phyloP scores from a whole-genome alignment of 73 alveolate species.

The Tetrahymena borealis region DNA sequence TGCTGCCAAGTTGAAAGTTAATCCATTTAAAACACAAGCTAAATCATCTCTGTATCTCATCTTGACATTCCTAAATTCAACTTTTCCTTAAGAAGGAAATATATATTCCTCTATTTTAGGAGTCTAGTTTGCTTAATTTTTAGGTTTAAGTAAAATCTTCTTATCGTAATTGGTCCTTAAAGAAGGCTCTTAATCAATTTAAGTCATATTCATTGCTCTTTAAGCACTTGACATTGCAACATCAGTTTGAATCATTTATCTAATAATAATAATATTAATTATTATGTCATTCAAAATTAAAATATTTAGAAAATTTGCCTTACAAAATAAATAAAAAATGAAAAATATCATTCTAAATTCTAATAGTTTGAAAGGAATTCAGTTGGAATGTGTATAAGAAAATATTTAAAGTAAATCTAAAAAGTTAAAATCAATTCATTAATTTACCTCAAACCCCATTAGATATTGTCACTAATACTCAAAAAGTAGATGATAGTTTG shows the following conservation, averaged over 20 bases:
- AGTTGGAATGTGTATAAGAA: no score
- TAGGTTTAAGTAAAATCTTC: neutral
- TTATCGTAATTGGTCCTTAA: neutral
- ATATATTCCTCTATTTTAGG: neutral
- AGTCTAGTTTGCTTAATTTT: neutral
- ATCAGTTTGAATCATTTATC: constrained; percentile 10
- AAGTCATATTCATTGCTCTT: neutral
- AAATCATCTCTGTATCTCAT: constrained; percentile 81
- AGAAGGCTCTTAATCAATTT: neutral
- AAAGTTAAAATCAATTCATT: neutral
- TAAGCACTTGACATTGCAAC: constrained; percentile 14
- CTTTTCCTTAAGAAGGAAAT: constrained; percentile 60
- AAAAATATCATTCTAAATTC: no score
- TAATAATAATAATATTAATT: no score
- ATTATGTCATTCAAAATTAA: no score
- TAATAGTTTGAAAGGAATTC: no score
- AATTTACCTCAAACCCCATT: constrained; percentile 13
- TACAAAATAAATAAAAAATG: no score
- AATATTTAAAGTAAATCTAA: no score
- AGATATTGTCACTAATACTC: neutral
- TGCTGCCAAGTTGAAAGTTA: constrained; percentile 57
- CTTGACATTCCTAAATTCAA: constrained; percentile 45
- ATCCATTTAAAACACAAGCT: constrained; percentile 57
- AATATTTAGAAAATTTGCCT: no score
- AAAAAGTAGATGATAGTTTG: neutral